A percentile compares a stretch with the other conserved stretches of the same genome.
Evolutionary conservation across 768 basidiomycete species (phyloP).

Genomic region (Suillus bovinus): DNA sequence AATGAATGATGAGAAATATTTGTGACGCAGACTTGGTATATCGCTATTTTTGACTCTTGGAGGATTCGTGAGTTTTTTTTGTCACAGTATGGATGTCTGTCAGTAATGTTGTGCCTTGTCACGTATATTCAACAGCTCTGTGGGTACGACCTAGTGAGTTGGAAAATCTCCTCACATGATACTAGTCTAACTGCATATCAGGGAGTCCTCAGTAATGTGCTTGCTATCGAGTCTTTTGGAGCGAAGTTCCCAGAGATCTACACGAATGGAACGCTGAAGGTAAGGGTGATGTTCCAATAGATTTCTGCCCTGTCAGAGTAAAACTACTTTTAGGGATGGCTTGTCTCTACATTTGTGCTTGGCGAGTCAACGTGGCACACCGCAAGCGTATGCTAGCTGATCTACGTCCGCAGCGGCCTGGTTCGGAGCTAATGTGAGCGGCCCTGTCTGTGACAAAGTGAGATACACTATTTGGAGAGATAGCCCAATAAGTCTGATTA

Average conservation of each 20-base stretch:
- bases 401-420: slow-evolving; percentile 29
- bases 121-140: slow-evolving; percentile 23
- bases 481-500: too few species aligned
- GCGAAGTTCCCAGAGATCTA: slow-evolving; percentile 33
- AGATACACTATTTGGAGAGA: neutral
- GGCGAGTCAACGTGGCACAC: slow-evolving; percentile 17
- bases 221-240: slow-evolving; percentile 35
- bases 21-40: slow-evolving; percentile 26
- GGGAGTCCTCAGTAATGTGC: slow-evolving; percentile 35
- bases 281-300: slow-evolving; percentile 6
- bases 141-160: slow-evolving; percentile 31
- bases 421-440: slow-evolving; percentile 31
- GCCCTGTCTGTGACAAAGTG: slow-evolving; percentile 32
- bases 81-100: slow-evolving; percentile 2
- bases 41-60: slow-evolving; percentile 33
- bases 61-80: slow-evolving; percentile 30
- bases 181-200: slow-evolving; percentile 6
- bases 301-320: neutral
- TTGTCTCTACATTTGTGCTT: slow-evolving; percentile 30
- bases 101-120: neutral
- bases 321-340: slow-evolving; percentile 28
- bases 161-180: neutral
- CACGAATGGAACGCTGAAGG: slow-evolving; percentile 28
- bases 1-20: slow-evolving; percentile 3
- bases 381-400: neutral